Conservation (phyloP, 805 yeast genomes). For the Kurtzmaniella cleridarum region DNA sequence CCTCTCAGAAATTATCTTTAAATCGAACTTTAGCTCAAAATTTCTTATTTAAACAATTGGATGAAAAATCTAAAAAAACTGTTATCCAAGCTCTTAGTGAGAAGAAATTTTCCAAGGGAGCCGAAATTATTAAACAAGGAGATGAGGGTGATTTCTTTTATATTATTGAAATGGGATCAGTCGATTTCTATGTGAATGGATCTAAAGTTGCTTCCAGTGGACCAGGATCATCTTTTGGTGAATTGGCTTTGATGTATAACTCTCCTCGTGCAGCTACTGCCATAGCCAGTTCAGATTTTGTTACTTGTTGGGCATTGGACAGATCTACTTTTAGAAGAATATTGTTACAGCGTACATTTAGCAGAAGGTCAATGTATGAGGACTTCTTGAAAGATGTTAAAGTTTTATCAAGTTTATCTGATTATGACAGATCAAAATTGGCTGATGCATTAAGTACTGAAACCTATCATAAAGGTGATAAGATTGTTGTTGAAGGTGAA, state of each 20-base stretch:
- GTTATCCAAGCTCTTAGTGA: conserved; percentile 83
- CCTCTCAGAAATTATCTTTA: conserved; percentile 62
- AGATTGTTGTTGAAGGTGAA: conserved; percentile 83
- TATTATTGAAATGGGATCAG: conserved; percentile 78
- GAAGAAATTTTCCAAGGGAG: conserved; percentile 52
- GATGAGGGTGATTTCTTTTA: conserved; percentile 93
- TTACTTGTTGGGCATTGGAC: conserved; percentile 83
- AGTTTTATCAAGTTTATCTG: conserved; percentile 63
- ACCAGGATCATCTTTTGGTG: conserved; percentile 92
- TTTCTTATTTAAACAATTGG: conserved; percentile 80
- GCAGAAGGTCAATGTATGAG: conserved; percentile 87
- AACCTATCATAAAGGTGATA: conserved; percentile 61
- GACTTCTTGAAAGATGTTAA: conserved; percentile 83
- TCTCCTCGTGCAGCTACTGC: conserved; percentile 98
- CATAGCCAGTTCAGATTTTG: conserved; percentile 59
- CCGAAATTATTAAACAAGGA: conserved; percentile 79
- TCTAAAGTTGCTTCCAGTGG: conserved; percentile 68
- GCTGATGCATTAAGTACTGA: conserved; percentile 92
- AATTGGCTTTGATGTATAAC: conserved; percentile 94
- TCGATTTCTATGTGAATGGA: conserved; percentile 73
- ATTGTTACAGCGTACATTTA: conserved; percentile 82
- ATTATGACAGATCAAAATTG: conserved; percentile 81
- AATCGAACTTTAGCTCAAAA: conserved; percentile 70
- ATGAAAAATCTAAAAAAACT: conserved; percentile 66
- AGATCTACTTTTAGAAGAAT: conserved; percentile 90